Base-by-base conservation (phyloP, 306 rosid species). In the Alnus glutinosa region DNA sequence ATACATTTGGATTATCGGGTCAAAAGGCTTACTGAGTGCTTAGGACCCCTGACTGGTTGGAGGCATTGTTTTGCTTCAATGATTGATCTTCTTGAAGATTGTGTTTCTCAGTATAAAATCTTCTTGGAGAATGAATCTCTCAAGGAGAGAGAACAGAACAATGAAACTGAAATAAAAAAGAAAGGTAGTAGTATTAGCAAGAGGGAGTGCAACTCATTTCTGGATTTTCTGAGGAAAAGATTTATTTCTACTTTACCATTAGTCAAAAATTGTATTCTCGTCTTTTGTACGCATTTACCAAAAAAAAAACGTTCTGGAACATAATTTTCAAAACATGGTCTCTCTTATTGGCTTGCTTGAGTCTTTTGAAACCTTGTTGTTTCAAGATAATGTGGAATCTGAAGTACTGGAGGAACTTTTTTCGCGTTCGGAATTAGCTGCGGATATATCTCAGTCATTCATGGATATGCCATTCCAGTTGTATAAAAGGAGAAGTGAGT, bases 1-100 rank as follows among this genome's bases (percentile, higher is more conserved):
- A 82, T 93, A 47, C 84, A 75, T 85, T 80, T 93, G 82, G 88
- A 93, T 80, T 68, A 76, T 83, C 96, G 97, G 30, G 87, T 91
- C 42, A 6, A 80, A 77, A 87, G 75, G 79, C 83, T 93, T 23
- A 12, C 9, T 0, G 70, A n/a, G 32, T 93, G 94, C 77, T 89
- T 89, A 8, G 86, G 84, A n/a, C 75, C 90, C 12, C 18, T 0
- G 11, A 70, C 78, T 81, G 91, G 92, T 67, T 93, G 92, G 96
- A 83, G 79, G 78, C 77, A 74, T 74, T 81, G 85, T 88, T 81
- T 91, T 70, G 48, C 36, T 75, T 81, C 90, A 59, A 88, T 85
- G 91, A 89, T 77, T 47, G 71, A 72, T 77, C 75, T 93, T 81
- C 88, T 93, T 55, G 96, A 85, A 70, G 84, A 84, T 50, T 89